Evolutionary conservation across 2,329 filamentous ascomycete species (phyloP), one percentile per base, ranked within the genome.

Genomic region (Fusarium sp.): DNA sequence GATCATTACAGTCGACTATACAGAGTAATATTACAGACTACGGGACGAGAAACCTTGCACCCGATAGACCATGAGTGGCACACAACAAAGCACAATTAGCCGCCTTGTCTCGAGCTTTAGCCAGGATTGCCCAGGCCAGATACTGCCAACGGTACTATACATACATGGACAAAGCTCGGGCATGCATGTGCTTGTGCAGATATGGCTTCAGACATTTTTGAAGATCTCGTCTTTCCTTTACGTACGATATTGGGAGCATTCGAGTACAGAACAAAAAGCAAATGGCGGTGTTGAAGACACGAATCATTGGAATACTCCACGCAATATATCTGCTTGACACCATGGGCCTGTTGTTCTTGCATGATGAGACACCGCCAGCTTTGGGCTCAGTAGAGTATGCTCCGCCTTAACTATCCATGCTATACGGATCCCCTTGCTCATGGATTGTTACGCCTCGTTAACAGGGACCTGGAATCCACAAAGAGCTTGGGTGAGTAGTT

Each of bases 11-110:
- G 55, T 53, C 37, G 55, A 32, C 49, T 53, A 51, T 41, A 37
- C 34, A 37, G 34, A 37, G 34, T 37, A 21, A 51, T 51, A 51
- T 53, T 53, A 53, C 23, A 53, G 34, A 41, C 34, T 45, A 66
- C 63, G 55, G 63, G 61, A 66, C 42, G 61, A 66, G 61, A 55
- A 55, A 41, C 66, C 66, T 70, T 70, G 62, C 66, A 63, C 58
- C 57, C 57, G 59, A 51, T 57, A 69, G 55, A 48, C 62, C 67
- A 68, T 68, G 67, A 70, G 67, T 70, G 63, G 66, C 67, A 70
- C 67, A 70, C 54, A 67, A 70, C 63, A 57, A 59, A 69, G 67
- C 62, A 66, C 66, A 62, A 46, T 46, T 69, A 53, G 54, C 62
- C 62, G 67, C 50, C 54, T 63, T 68, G 64, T 64, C 55, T 66